Conservation (phyloP, 352 stramenopile genomes). For the Elongisporangium undulatum region DNA sequence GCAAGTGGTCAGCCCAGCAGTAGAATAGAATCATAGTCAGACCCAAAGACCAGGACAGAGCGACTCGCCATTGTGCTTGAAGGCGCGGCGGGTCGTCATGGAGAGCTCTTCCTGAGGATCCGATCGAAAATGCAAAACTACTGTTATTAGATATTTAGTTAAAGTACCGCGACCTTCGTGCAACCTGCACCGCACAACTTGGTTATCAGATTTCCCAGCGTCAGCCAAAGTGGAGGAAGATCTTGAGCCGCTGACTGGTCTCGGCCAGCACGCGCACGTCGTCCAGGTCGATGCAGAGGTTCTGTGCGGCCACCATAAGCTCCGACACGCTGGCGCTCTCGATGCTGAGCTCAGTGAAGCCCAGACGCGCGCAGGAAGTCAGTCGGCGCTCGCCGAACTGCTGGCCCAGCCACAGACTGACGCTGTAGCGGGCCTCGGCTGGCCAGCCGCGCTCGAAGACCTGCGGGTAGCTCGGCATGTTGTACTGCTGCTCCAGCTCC, state of each 20-base stretch:
- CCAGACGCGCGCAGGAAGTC: slow-evolving; percentile 50
- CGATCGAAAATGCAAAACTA: slow-evolving; percentile 1
- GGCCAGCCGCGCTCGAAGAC: slow-evolving; percentile 52
- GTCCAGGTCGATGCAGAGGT: slow-evolving; percentile 55
- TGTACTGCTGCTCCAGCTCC: slow-evolving; percentile 3
- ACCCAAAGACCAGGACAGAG: background rate
- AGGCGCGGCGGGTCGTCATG: slow-evolving; percentile 54
- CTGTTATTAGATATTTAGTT: slow-evolving; percentile 1
- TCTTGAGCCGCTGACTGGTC: slow-evolving; percentile 55
- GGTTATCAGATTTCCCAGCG: background rate
- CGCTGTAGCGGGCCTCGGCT: slow-evolving; percentile 33
- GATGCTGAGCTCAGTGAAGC: slow-evolving; percentile 59
- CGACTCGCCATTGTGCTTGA: slow-evolving; percentile 63
- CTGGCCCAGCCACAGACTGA: slow-evolving; percentile 33
- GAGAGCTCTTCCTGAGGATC: slow-evolving; percentile 3
- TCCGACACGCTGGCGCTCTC: slow-evolving; percentile 44
- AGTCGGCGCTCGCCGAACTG: slow-evolving; percentile 68
- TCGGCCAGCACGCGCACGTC: slow-evolving; percentile 38
- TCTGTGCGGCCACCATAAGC: slow-evolving; percentile 49
- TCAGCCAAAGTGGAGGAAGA: slow-evolving; percentile 74
- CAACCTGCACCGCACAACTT: slow-evolving; percentile 11
- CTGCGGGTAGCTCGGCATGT: slow-evolving; percentile 16
- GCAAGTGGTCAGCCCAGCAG: background rate
- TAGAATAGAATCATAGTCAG: background rate
- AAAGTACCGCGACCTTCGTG: slow-evolving; percentile 31